Percentiles rank a stretch among this genome's conserved stretches.
Conservation (phyloP, 108 stramenopile species). For the Aurantiochytrium sp. region DNA sequence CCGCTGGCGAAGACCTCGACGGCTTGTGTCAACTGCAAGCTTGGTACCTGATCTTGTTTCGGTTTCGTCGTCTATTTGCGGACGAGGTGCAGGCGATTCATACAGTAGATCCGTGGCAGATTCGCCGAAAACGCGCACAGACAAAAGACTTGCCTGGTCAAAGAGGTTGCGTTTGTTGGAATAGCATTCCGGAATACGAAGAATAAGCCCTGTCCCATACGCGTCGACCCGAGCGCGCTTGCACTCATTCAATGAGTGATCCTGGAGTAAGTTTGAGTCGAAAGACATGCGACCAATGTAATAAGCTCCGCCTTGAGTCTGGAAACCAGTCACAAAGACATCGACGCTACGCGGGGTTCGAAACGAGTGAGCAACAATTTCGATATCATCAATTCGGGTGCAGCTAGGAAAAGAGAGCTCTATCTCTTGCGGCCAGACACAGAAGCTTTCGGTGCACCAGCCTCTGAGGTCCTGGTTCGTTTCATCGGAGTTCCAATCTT, state of each 20-base stretch:
- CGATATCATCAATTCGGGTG: background rate
- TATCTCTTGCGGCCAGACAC: background rate
- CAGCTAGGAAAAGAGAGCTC: background rate
- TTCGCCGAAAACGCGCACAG: background rate
- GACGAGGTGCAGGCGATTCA: background rate
- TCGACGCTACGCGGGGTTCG: background rate
- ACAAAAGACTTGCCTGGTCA: background rate
- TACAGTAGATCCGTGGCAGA: background rate
- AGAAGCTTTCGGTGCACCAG: background rate
- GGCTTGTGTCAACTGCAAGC: background rate
- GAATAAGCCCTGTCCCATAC: background rate
- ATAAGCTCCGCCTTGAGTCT: background rate
- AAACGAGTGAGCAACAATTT: background rate
- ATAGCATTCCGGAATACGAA: background rate
- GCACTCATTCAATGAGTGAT: background rate
- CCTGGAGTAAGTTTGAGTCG: background rate
- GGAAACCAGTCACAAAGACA: background rate
- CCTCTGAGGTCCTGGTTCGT: background rate
- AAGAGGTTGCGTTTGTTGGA: background rate
- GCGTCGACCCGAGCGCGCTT: background rate
- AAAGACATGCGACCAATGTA: background rate
- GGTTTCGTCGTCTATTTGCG: background rate
- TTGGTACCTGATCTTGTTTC: background rate
- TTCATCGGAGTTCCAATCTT: background rate
- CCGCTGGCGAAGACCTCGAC: background rate